Conservation (phyloP, 352 stramenopile genomes). For the Peronospora tabacina region DNA sequence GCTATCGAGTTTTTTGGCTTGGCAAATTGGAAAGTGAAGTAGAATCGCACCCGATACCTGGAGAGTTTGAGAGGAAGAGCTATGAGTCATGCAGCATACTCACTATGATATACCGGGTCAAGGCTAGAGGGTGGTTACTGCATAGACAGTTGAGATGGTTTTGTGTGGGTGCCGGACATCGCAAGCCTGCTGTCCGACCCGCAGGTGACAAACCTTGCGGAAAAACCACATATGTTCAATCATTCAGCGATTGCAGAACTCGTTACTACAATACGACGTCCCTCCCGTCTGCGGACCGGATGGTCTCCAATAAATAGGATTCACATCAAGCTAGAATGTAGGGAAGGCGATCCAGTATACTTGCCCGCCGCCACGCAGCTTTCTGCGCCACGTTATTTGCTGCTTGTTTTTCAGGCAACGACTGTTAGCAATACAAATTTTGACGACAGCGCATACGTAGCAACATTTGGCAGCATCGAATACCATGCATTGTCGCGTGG, state of each 20-base stretch:
- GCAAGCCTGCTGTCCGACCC: slow-evolving; percentile 14
- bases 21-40: slow-evolving; percentile 19
- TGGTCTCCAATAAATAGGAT: no score
- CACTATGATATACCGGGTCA: neutral
- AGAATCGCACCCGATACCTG: slow-evolving; percentile 2
- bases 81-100: neutral
- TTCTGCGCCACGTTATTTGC: no score
- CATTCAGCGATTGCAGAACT: slow-evolving; percentile 15
- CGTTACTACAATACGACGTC: neutral
- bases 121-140: neutral
- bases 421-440: slow-evolving; percentile 3
- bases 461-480: slow-evolving; percentile 6
- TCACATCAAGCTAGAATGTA: no score
- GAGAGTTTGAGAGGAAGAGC: slow-evolving; percentile 1
- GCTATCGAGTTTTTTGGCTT: neutral
- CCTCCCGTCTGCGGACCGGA: no score
- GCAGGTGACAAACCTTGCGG: slow-evolving; percentile 11
- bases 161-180: slow-evolving; percentile 5
- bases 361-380: no score
- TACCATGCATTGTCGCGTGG: neutral
- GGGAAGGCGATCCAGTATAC: no score
- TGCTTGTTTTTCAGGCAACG: no score
- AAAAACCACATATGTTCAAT: no score
- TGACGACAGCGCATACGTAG: neutral
- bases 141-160: slow-evolving; percentile 11